Conservation (phyloP, 1,139 yeast species). For the Blastobotrys buckinghamii region DNA sequence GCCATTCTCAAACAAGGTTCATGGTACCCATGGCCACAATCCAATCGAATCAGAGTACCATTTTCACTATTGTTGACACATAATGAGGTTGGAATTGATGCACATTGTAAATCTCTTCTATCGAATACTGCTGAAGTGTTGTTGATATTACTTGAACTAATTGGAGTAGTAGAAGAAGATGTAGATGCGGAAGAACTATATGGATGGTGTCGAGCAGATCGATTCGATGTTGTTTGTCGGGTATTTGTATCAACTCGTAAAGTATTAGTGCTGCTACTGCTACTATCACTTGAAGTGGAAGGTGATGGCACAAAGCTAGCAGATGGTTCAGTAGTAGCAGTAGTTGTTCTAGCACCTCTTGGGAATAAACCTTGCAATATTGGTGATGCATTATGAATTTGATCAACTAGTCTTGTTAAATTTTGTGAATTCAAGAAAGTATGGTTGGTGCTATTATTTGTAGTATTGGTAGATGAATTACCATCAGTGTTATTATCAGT, state of each 20-base stretch:
- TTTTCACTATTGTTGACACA: constrained; percentile 17
- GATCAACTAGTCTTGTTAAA: not conserved
- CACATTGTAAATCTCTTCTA: constrained; percentile 19
- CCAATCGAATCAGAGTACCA: constrained; percentile 19
- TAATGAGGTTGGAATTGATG: constrained; percentile 23
- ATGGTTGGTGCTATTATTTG: not conserved
- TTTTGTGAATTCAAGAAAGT: constrained; percentile 4
- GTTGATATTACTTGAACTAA: not conserved
- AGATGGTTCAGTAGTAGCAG: not conserved
- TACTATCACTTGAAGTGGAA: not conserved
- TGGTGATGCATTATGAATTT: not conserved
- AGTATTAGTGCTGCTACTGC: not conserved
- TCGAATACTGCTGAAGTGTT: not conserved
- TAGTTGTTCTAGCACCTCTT: too few species aligned
- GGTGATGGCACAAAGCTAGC: too few species aligned
- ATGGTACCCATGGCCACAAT: constrained; percentile 30
- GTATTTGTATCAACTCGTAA: not conserved
- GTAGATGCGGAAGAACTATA: constrained; percentile 11
- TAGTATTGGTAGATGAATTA: not conserved
- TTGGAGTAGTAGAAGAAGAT: not conserved
- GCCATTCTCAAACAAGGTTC: constrained; percentile 26
- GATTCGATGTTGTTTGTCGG: constrained; percentile 1
- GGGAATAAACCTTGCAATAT: too few species aligned
- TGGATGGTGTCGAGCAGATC: constrained; percentile 21
- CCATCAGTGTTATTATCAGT: not conserved